Evolutionary conservation across 768 basidiomycete species (phyloP).

Genomic region (Tylopilus plumbeoviolaceoides): DNA sequence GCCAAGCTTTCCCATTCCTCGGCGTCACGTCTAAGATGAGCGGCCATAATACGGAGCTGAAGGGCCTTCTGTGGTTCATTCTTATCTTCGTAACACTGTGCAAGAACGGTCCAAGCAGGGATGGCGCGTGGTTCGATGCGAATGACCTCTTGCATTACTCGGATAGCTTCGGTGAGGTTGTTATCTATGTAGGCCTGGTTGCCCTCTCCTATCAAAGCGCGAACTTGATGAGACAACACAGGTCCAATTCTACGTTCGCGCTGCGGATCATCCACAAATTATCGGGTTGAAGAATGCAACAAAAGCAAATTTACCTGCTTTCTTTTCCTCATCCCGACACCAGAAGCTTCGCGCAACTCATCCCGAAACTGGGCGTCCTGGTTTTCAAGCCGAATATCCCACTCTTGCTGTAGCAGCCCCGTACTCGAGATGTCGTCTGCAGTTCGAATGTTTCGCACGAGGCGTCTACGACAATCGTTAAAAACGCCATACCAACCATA

Average conservation of each 20-base stretch:
- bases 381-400: conserved; percentile 39
- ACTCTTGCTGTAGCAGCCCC: conserved; percentile 6
- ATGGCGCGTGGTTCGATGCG: conserved; percentile 85
- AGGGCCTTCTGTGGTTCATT: conserved; percentile 15
- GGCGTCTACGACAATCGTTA: neutral
- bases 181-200: conserved; percentile 82
- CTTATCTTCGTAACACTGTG: conserved; percentile 16
- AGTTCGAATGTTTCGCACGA: conserved; percentile 3
- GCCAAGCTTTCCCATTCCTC: conserved; percentile 89
- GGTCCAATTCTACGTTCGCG: conserved; percentile 13
- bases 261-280: neutral
- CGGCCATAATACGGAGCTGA: conserved; percentile 28
- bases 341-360: conserved; percentile 60
- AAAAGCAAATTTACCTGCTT: conserved; percentile 37
- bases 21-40: conserved; percentile 78
- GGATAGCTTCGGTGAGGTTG: conserved; percentile 63
- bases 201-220: conserved; percentile 62
- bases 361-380: conserved; percentile 67
- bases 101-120: conserved; percentile 73
- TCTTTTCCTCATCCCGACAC: conserved; percentile 52
- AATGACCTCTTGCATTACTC: conserved; percentile 87
- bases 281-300: neutral
- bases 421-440: conserved; percentile 14
- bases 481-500: neutral
- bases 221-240: conserved; percentile 16